These are phyloP conservation scores for Boletus mariae DNA, from an alignment of 1,284 basidiomycete species.

Conservation along the genomic window DNA sequence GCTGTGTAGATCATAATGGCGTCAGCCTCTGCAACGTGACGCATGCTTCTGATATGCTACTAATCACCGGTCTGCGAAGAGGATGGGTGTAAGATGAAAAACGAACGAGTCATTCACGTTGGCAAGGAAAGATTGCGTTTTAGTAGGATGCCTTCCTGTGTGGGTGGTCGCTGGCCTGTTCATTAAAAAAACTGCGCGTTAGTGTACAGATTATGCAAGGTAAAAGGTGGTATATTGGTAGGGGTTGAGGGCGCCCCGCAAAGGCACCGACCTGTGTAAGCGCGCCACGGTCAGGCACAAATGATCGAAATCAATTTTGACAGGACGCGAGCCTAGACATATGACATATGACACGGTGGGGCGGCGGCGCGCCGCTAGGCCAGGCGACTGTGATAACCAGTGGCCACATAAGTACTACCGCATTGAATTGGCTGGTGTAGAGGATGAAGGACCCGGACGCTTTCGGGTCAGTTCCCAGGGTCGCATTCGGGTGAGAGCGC, in stretches of 20 bases:
- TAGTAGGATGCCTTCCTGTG: conserved; percentile 10
- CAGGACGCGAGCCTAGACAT: conserved; percentile 2
- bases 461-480: conserved; percentile 13
- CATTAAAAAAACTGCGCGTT: neutral
- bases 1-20: conserved; percentile 20
- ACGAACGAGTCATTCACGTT: conserved; percentile 4
- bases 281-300: conserved; percentile 20
- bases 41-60: neutral
- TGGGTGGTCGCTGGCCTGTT: neutral
- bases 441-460: neutral
- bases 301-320: conserved; percentile 10
- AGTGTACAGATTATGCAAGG: neutral
- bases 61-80: conserved; percentile 2
- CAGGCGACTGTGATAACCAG: neutral
- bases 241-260: too few relatives aligned
- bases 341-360: conserved; percentile 5
- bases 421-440: conserved; percentile 4
- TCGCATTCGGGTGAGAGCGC: conserved; percentile 1
- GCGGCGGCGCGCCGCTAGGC: neutral
- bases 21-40: conserved; percentile 2
- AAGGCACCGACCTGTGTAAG: neutral
- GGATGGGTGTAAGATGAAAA: neutral
- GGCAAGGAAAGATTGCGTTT: conserved; percentile 4
- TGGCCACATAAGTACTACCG: neutral
- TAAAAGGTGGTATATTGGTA: neutral